Percentiles rank a stretch among this genome's conserved stretches.
Evolutionary conservation across 352 stramenopile genomes (phyloP).

Genomic region (Phytophthora pistaciae): DNA sequence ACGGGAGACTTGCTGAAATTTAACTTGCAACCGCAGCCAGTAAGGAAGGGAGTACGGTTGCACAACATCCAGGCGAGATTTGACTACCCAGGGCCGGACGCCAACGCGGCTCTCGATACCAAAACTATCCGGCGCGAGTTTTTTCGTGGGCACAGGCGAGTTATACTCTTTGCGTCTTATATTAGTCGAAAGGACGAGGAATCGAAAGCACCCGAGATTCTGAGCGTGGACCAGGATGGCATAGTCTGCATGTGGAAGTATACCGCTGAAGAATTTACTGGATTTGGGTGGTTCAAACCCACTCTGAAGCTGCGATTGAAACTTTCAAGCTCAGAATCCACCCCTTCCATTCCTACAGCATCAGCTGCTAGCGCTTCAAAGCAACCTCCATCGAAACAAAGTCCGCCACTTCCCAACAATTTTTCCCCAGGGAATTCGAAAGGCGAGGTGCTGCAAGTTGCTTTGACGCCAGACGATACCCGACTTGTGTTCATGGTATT

Average conservation of each 20-base stretch:
- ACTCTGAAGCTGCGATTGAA: constrained; percentile 34
- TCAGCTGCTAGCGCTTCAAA: constrained; percentile 4
- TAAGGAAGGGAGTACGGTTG: background rate
- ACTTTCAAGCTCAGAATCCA: constrained; percentile 18
- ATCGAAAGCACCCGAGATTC: constrained; percentile 22
- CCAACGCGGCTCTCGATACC: constrained; percentile 5
- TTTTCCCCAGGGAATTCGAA: background rate
- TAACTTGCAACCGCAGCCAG: constrained; percentile 26
- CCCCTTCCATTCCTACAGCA: background rate
- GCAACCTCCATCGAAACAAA: constrained; percentile 7
- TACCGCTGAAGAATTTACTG: constrained; percentile 37
- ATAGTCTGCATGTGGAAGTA: constrained; percentile 57
- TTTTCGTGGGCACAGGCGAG: constrained; percentile 45
- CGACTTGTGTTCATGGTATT: constrained; percentile 61
- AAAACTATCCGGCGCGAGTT: constrained; percentile 42
- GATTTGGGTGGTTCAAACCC: constrained; percentile 58
- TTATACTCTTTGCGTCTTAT: constrained; percentile 46
- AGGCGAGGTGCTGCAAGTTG: constrained; percentile 58
- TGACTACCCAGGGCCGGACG: constrained; percentile 26
- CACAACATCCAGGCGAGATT: constrained; percentile 39
- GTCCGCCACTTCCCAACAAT: background rate
- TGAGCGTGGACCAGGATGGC: constrained; percentile 54
- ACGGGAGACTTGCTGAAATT: constrained; percentile 47
- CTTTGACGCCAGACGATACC: constrained; percentile 35
- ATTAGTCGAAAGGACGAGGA: constrained; percentile 21